phyloP scores from a whole-genome alignment of 495 filamentous ascomycete species.

The Staphylotrichum longicolle region DNA sequence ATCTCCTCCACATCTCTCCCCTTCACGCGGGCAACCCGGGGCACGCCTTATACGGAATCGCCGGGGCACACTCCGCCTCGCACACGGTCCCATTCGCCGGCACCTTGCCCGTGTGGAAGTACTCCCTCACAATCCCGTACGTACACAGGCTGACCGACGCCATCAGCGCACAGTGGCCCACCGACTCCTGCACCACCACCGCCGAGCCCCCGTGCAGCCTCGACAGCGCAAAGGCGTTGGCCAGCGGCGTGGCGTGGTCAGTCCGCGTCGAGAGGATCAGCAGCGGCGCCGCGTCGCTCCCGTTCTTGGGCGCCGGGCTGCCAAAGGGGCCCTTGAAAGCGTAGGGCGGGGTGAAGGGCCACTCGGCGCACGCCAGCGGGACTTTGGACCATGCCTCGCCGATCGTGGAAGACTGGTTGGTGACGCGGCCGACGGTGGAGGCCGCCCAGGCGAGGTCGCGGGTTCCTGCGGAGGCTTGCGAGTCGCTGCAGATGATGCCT shows the following conservation, averaged over 20 bases:
- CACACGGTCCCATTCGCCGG: conserved; percentile 29
- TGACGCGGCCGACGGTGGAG: conserved; percentile 39
- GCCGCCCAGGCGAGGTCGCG: conserved; percentile 39
- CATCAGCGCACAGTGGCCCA: conserved; percentile 31
- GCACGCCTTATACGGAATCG: conserved; percentile 3
- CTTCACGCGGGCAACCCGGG: background rate
- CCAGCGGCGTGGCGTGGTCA: conserved; percentile 38
- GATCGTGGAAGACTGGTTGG: conserved; percentile 44
- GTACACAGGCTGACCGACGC: conserved; percentile 29
- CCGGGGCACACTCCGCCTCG: conserved; percentile 26
- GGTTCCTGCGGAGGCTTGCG: conserved; percentile 30
- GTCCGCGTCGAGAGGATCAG: conserved; percentile 32
- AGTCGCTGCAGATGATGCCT: conserved; percentile 60
- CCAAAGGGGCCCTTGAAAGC: conserved; percentile 33
- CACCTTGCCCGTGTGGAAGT: conserved; percentile 32
- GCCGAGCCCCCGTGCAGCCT: conserved; percentile 25
- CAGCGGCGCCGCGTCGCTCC: conserved; percentile 8
- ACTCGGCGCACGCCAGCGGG: conserved; percentile 52
- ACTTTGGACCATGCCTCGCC: conserved; percentile 58
- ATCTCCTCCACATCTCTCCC: too few relatives aligned
- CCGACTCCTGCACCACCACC: conserved; percentile 32
- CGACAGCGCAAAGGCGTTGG: conserved; percentile 32
- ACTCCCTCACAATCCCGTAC: conserved; percentile 24
- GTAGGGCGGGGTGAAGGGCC: conserved; percentile 37
- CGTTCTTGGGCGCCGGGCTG: conserved; percentile 21